Percentiles rank a stretch among this genome's conserved stretches.
Evolutionary conservation across 495 filamentous ascomycete species (phyloP).

Genomic region (Hyaloscypha bicolor): DNA sequence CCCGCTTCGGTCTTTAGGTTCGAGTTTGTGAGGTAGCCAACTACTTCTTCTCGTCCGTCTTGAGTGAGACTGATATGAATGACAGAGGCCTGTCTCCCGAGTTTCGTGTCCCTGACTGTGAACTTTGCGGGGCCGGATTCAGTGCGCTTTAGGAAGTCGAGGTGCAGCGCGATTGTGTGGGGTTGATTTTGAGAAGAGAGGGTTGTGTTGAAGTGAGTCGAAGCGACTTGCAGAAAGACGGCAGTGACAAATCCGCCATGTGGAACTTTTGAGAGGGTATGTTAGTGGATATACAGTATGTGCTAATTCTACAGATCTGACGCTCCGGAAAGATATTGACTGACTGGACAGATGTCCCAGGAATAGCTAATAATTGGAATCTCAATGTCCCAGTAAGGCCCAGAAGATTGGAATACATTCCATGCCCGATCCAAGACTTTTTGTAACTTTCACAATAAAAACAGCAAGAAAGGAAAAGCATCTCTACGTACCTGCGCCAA

Average conservation of each 20-base stretch:
- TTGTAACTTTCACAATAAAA: neutral
- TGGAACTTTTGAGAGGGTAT: conserved; percentile 56
- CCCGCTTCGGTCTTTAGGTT: conserved; percentile 62
- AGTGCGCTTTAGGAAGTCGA: conserved; percentile 73
- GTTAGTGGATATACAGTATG: no score
- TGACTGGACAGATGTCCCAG: no score
- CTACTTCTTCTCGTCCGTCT: conserved; percentile 58
- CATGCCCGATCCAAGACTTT: neutral
- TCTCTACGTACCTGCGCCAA: conserved; percentile 59
- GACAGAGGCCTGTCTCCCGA: conserved; percentile 68
- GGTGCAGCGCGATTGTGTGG: conserved; percentile 66
- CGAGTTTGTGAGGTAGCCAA: conserved; percentile 70
- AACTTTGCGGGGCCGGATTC: conserved; percentile 62
- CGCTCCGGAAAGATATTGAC: no score
- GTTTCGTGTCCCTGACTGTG: conserved; percentile 70
- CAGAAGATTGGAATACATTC: neutral
- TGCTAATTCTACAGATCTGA: no score
- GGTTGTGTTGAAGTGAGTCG: conserved; percentile 64
- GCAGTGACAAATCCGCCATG: conserved; percentile 81
- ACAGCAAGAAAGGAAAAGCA: neutral
- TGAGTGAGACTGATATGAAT: conserved; percentile 67
- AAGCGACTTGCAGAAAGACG: conserved; percentile 59
- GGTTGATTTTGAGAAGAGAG: conserved; percentile 62
- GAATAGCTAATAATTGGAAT: no score
- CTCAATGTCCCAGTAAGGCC: neutral